Base-by-base conservation (phyloP, 2,329 filamentous ascomycete species). In the Phialophora tarda region DNA sequence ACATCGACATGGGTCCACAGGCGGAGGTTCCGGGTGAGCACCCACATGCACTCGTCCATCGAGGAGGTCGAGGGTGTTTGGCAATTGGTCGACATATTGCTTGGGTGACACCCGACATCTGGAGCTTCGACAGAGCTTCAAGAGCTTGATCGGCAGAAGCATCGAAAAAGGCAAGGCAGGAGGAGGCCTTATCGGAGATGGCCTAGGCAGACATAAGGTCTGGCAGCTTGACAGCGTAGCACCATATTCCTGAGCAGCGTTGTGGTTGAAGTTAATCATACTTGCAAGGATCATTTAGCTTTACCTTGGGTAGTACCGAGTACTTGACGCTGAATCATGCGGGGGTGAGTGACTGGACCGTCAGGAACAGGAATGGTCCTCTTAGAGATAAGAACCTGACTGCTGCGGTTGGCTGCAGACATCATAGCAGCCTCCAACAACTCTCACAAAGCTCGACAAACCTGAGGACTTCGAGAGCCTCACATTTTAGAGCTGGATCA, bases 281-380 rank as follows among this genome's bases (percentile, higher is more conserved):
- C 51, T 54, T 26, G 17, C 51, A 30, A 54, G 51, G 51, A 54
- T 54, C 26, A 54, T n/a, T 54, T 54, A 54, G 51, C 51, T 54
- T 26, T 32, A 26, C 12, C 24, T 54, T 54, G 51, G 51, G 51
- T 30, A 54, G 51, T 21, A 54, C 26, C 32, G n/a, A 54, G 51
- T 21, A 54, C 26, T 54, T n/a, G 5, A 30, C 11, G 28, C 51
- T 26, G 23, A 54, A n/a, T 54, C 47, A 54, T 30, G 51, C 51
- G 51, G 51, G 51, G 51, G 21, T 21, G 51, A 26, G 24, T 41
- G 17, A 17, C 34, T 41, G 14, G 14, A 41, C 34, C 14, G 14
- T 17, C 32, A 11, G 17, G n/a, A 54, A 14, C 23, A 32, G 23
- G 51, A 54, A 54, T 21, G 28, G 24, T 0, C 44, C 28, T 26